Evolutionary conservation across 2,329 filamentous ascomycete genomes (phyloP).

Genomic region (Nothophoma quercina): DNA sequence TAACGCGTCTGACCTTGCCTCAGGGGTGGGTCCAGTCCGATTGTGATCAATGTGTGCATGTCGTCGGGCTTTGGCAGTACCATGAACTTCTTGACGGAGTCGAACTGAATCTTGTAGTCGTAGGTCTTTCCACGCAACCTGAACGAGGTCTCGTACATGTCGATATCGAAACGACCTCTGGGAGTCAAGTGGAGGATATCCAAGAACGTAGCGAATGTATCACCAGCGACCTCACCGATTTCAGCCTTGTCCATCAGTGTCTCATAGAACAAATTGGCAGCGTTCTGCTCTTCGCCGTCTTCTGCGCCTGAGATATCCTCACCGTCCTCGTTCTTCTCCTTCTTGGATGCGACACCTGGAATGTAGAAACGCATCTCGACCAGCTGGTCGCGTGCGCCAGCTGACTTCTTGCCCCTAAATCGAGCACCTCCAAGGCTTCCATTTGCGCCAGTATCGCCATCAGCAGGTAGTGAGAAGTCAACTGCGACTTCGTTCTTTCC

Average conservation of each 20-base stretch:
- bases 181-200: conserved; percentile 97
- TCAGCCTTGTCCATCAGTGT: conserved; percentile 98
- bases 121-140: conserved; percentile 97
- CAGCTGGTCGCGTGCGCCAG: conserved; percentile 87
- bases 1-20: conserved; percentile 97
- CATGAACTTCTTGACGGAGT: conserved; percentile 98
- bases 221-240: conserved; percentile 98
- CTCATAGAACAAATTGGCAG: conserved; percentile 97
- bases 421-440: conserved; percentile 75
- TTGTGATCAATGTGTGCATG: conserved; percentile 90
- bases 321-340: conserved; percentile 74
- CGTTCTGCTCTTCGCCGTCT: conserved; percentile 82
- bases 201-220: conserved; percentile 96
- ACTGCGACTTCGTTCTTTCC: conserved; percentile 98
- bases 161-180: conserved; percentile 98
- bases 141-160: conserved; percentile 99
- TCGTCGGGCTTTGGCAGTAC: conserved; percentile 98
- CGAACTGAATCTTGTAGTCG: conserved; percentile 99
- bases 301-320: conserved; percentile 66
- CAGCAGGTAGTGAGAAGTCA: conserved; percentile 82
- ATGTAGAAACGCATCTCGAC: conserved; percentile 99
- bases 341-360: conserved; percentile 79
- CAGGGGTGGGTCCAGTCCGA: conserved; percentile 92
- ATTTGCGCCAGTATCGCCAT: conserved; percentile 76
- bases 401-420: conserved; percentile 85